Evolutionary conservation across 768 basidiomycete genomes (phyloP), one percentile per base, ranked within the genome.

Genomic region (Infundibulicybe gibba): DNA sequence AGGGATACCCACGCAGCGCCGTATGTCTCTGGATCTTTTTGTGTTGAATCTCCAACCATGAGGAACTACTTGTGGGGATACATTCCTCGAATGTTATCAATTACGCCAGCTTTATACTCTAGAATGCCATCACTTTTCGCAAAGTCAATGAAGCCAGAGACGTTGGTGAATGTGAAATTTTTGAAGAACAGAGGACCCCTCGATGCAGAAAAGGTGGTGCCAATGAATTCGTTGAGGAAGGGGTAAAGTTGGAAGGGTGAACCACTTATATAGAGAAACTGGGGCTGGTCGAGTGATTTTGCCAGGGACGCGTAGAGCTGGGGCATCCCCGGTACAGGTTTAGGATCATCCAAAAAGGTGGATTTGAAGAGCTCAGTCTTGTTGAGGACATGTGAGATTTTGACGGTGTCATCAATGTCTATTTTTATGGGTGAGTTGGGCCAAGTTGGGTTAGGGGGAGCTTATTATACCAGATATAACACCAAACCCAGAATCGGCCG

Each of bases 261-360:
- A 1, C 68, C 72, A n/a, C 68, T 66, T 33, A 74, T 55, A 47
- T 72, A 75, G 46, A 73, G 57, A 57, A 74, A 74, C 41, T 66
- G 63, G 5, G 74, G 70, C 0, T 61, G 50, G 35, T 62, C 53
- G 35, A 75, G 64, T 1, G 68, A 64, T 20, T 50, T 48, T 6
- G 66, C 54, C 30, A 74, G 65, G 3, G 68, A 67, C 3, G 54
- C 53, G 52, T 68, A 75, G 15, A 75, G 59, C 34, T 66, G 62
- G 1, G 72, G 72, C 74, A 75, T 75, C n/a, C 72, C 72, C n/a
- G 64, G 8, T n/a, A n/a, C n/a, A n/a, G n/a, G n/a, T n/a, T n/a
- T n/a, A n/a, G n/a, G n/a, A n/a, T n/a, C n/a, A n/a, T n/a, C n/a
- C n/a, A n/a, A n/a, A n/a, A n/a, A n/a, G n/a, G n/a, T n/a, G n/a